Evolutionary conservation across 2,329 filamentous ascomycete genomes (phyloP), one percentile per base, ranked within the genome.

Genomic region (Aspergillus ruber): DNA sequence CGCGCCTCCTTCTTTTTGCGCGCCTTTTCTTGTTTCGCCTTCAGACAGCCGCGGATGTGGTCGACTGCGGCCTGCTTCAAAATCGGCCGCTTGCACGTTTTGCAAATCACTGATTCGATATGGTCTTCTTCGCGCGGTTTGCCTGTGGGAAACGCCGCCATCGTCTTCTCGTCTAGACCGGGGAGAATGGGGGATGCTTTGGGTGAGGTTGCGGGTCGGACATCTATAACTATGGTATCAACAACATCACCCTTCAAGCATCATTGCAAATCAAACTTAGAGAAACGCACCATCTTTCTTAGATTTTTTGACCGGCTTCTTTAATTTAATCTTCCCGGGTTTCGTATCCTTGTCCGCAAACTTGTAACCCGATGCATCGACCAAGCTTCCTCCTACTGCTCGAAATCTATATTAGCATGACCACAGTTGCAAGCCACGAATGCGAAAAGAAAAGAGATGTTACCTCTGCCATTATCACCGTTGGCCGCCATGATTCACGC

Each of bases 41-140:
- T 85, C 48, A 96, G 73, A 60, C 91, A 98, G 41, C 85, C 82
- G 33, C 85, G 84, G 50, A 95, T 88, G 62, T 98, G 91, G 15
- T 81, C 80, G 49, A 85, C 84, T 2, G 88, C 86, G 0, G 82
- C 83, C 27, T 82, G 82, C 59, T 85, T 86, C 12, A 93, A 75
- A 10, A 95, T 81, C 44, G 86, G 86, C 60, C 94, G 90, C 70
- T 93, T 95, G 73, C 91, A 98, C 66, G 94, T 89, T 66, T 93
- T 96, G 78, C 91, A 98, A 56, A 86, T 79, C 44, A 93, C 83
- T 8, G 88, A 79, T 53, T 95, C 88, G 9, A 86, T 80, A 48
- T 76, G 77, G 61, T 95, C 90, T 58, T 90, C 90, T 60, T 90
- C 84, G 56, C 95, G 78, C 0, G 90, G 89, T 49, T 85, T 83